Evolutionary conservation across 2,329 filamentous ascomycete genomes (phyloP).

Genomic region (Epicoccum sorghinum): DNA sequence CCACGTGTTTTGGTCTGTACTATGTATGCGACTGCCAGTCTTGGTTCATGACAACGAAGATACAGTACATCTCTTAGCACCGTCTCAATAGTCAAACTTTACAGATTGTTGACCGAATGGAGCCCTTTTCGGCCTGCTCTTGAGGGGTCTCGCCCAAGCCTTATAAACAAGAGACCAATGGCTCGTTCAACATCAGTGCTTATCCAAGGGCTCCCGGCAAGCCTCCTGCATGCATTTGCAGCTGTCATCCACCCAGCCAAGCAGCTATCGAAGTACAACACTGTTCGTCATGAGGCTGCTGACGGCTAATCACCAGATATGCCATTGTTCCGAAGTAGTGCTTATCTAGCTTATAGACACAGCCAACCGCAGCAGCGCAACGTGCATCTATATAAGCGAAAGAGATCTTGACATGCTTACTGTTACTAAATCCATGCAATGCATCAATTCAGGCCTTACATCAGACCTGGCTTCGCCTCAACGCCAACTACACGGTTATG

Average conservation of each 20-base stretch:
- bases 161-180: too few relatives aligned
- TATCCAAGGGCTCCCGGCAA: background rate
- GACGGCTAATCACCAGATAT: constrained; percentile 1
- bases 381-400: background rate
- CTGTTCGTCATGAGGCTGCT: constrained; percentile 5
- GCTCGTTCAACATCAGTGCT: too few relatives aligned
- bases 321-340: constrained; percentile 7
- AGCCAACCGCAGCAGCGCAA: background rate
- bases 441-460: constrained; percentile 4
- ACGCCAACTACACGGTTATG: background rate
- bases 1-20: background rate
- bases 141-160: too few relatives aligned
- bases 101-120: too few relatives aligned
- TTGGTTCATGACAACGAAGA: too few relatives aligned
- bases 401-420: background rate
- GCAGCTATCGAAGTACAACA: background rate
- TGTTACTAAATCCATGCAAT: constrained; percentile 3
- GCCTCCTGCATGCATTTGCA: constrained; percentile 1
- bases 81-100: too few relatives aligned
- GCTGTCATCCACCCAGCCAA: constrained; percentile 1
- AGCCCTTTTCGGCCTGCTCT: too few relatives aligned
- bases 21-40: background rate
- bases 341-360: background rate
- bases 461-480: background rate
- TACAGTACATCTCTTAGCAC: too few relatives aligned